phyloP scores from a whole-genome alignment of 2,329 filamentous ascomycete genomes.

The Scedosporium minutisporum region DNA sequence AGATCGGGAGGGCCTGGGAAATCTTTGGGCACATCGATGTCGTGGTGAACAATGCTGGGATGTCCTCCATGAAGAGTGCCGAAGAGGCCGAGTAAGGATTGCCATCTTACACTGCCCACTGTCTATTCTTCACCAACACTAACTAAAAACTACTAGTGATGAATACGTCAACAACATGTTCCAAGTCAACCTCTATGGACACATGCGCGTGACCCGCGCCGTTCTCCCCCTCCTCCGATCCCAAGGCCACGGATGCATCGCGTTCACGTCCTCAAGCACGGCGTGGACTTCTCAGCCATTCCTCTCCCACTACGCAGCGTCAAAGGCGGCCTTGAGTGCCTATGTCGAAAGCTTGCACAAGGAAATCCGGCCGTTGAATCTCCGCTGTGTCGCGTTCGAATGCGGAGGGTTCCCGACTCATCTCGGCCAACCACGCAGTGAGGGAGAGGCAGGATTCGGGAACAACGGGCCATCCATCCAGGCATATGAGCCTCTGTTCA shows the following conservation, averaged over 20 bases:
- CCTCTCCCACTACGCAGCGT: slow-evolving; percentile 19
- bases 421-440: slow-evolving; percentile 17
- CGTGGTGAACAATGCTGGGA: slow-evolving; percentile 25
- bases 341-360: slow-evolving; percentile 15
- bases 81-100: slow-evolving; percentile 21
- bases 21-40: slow-evolving; percentile 23
- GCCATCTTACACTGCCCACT: slow-evolving; percentile 6
- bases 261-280: slow-evolving; percentile 19
- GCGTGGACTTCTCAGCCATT: slow-evolving; percentile 20
- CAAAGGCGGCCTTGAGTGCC: slow-evolving; percentile 19
- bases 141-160: slow-evolving; percentile 12
- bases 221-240: slow-evolving; percentile 18
- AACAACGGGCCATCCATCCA: slow-evolving; percentile 7
- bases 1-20: slow-evolving; percentile 17
- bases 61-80: slow-evolving; percentile 15
- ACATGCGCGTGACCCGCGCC: slow-evolving; percentile 16
- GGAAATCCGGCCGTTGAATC: slow-evolving; percentile 17
- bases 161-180: slow-evolving; percentile 15
- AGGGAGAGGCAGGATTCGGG: slow-evolving; percentile 10
- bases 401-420: slow-evolving; percentile 20
- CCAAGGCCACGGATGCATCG: slow-evolving; percentile 15
- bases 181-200: slow-evolving; percentile 19
- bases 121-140: background rate
- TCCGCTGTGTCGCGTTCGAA: slow-evolving; percentile 21
- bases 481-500: slow-evolving; percentile 15